Conservation (phyloP, 805 yeast genomes). For the Phaffomyces thermotolerans region DNA sequence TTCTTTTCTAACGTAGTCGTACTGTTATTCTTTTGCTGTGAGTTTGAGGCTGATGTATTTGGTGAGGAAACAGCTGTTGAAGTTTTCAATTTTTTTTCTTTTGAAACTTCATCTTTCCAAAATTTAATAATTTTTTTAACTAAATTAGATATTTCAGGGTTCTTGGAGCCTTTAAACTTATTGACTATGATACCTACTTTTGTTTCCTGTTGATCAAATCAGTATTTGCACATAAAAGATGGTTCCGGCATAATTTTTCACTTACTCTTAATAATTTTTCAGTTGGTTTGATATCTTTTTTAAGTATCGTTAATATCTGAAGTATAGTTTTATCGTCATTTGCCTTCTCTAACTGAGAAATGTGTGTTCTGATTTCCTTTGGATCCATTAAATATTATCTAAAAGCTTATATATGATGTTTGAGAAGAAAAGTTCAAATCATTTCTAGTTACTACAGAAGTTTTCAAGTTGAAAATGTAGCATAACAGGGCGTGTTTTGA, state of each 20-base stretch:
- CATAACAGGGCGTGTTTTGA: too few species aligned
- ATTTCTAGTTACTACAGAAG: too few species aligned
- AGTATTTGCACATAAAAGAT: neutral
- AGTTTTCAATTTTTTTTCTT: slow-evolving; percentile 38
- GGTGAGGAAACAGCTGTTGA: slow-evolving; percentile 5
- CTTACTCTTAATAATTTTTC: slow-evolving; percentile 68
- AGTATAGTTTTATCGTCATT: slow-evolving; percentile 55
- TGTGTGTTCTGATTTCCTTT: slow-evolving; percentile 64
- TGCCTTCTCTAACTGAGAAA: slow-evolving; percentile 69
- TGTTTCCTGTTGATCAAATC: slow-evolving; percentile 45
- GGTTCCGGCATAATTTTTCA: neutral
- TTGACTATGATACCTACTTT: slow-evolving; percentile 97
- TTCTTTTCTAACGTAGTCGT: slow-evolving; percentile 24
- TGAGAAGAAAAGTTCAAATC: neutral
- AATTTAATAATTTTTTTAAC: slow-evolving; percentile 77
- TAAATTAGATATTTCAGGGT: slow-evolving; percentile 56
- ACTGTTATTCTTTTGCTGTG: slow-evolving; percentile 9
- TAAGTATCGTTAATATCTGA: slow-evolving; percentile 57
- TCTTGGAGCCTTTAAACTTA: slow-evolving; percentile 64
- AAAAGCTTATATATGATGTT: too few species aligned
- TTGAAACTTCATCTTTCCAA: slow-evolving; percentile 87
- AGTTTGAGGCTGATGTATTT: slow-evolving; percentile 4
- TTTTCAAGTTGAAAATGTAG: too few species aligned
- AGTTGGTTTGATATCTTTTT: slow-evolving; percentile 71
- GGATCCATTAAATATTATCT: slow-evolving; percentile 42